Evolutionary conservation across 257 asterid genomes (phyloP).

Genomic region (Nicotiana otophora): DNA sequence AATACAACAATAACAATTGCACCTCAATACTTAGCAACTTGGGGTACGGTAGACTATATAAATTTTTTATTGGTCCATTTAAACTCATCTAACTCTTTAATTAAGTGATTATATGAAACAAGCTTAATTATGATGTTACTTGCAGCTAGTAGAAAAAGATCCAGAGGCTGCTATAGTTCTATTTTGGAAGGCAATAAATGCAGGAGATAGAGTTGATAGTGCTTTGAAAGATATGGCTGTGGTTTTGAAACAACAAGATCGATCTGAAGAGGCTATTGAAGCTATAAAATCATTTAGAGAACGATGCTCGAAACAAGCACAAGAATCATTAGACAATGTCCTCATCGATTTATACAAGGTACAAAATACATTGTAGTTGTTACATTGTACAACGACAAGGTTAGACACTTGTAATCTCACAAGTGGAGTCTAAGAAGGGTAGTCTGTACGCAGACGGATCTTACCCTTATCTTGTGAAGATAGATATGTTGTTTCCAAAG

Average conservation of each 20-base stretch:
- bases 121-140: conserved; percentile 2
- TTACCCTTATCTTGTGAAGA: too few relatives aligned
- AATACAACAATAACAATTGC: too few relatives aligned
- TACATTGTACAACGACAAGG: not conserved
- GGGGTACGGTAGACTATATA: too few relatives aligned
- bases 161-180: conserved; percentile 61
- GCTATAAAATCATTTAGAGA: conserved; percentile 68
- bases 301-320: conserved; percentile 75
- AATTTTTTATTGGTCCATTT: too few relatives aligned
- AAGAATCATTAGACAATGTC: conserved; percentile 84
- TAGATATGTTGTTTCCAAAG: too few relatives aligned
- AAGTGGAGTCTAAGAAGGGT: rapidly evolving
- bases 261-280: conserved; percentile 86
- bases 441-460: too few relatives aligned
- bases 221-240: conserved; percentile 95
- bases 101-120: not conserved
- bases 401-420: too few relatives aligned
- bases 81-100: too few relatives aligned
- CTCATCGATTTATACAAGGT: conserved; percentile 89
- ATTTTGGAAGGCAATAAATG: conserved; percentile 82
- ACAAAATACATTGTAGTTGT: not conserved
- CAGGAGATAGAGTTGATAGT: conserved; percentile 82
- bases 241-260: conserved; percentile 79
- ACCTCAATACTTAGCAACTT: too few relatives aligned
- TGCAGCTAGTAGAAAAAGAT: conserved; percentile 75